Evolutionary conservation across 108 stramenopile genomes (phyloP).

Genomic region (Discostella stelligeroides): DNA sequence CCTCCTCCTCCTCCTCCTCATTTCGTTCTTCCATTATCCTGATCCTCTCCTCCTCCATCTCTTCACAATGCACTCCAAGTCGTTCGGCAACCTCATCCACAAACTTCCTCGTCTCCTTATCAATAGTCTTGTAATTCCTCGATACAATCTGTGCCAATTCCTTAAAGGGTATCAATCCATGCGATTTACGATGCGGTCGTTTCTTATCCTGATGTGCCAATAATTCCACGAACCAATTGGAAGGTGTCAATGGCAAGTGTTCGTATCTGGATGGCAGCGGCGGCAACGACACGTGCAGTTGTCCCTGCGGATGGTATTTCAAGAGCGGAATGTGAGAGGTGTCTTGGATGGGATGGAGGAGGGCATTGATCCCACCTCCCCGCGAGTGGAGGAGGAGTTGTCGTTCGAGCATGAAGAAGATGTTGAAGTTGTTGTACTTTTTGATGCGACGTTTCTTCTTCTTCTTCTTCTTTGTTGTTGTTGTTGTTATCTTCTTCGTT

Average conservation of each 20-base stretch:
- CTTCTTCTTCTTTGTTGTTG: too few species aligned
- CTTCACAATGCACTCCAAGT: neutral
- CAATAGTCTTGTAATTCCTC: constrained; percentile 10
- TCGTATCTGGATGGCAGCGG: constrained; percentile 7
- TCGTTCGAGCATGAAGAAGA: constrained; percentile 28
- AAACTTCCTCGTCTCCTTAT: constrained; percentile 11
- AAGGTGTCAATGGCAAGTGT: constrained; percentile 2
- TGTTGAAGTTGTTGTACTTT: constrained; percentile 23
- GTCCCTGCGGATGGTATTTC: too few species aligned
- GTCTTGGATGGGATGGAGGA: neutral
- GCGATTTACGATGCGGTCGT: constrained; percentile 12
- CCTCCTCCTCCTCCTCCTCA: neutral
- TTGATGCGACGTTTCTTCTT: neutral
- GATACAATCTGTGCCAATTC: constrained; percentile 16
- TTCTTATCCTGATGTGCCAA: constrained; percentile 11
- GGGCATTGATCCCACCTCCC: neutral
- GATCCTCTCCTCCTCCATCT: neutral
- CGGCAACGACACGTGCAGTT: constrained; percentile 9
- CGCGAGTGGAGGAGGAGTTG: constrained; percentile 11
- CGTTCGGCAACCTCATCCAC: neutral
- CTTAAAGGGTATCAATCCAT: constrained; percentile 23
- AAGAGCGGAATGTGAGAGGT: neutral
- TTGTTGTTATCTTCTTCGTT: too few species aligned
- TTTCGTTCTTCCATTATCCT: too few species aligned
- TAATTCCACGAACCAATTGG: constrained; percentile 19